These are phyloP conservation scores for Phytopythium mirpurense DNA, from an alignment of 352 stramenopile species.

Conservation along the genomic window DNA sequence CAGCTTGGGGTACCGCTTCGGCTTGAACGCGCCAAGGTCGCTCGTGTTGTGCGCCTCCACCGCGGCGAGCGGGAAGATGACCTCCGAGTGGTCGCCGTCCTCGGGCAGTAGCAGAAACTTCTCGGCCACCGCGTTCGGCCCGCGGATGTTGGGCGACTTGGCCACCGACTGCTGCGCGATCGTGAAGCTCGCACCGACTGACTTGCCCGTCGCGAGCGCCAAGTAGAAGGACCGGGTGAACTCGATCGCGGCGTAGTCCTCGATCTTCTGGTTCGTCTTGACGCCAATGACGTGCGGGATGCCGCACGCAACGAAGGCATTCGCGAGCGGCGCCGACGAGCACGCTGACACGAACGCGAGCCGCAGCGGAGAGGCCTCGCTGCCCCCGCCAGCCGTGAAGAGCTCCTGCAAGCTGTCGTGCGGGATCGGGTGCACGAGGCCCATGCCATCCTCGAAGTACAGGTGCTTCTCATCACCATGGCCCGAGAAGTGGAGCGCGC, in stretches of 20 bases:
- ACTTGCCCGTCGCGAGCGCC: constrained; percentile 70
- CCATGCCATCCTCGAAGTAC: constrained; percentile 93
- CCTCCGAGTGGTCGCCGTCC: constrained; percentile 68
- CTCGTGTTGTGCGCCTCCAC: constrained; percentile 34
- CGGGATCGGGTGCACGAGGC: constrained; percentile 69
- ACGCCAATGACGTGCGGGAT: constrained; percentile 91
- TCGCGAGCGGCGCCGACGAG: constrained; percentile 64
- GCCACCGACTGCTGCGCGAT: constrained; percentile 74
- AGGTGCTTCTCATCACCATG: constrained; percentile 91
- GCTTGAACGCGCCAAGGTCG: constrained; percentile 44
- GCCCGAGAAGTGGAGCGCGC: constrained; percentile 93
- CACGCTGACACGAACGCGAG: constrained; percentile 82
- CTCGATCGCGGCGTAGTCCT: constrained; percentile 82
- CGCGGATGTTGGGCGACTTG: constrained; percentile 74
- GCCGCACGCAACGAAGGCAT: constrained; percentile 85
- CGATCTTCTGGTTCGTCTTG: constrained; percentile 77
- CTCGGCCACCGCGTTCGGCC: constrained; percentile 54
- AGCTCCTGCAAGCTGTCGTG: constrained; percentile 66
- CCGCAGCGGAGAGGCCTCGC: constrained; percentile 41
- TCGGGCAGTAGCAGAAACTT: constrained; percentile 80
- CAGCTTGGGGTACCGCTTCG: constrained; percentile 63
- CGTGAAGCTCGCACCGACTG: constrained; percentile 57
- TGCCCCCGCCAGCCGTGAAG: constrained; percentile 45
- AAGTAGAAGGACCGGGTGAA: constrained; percentile 85
- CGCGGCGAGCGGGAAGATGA: constrained; percentile 71